Conservation (phyloP, 192 early-diverging fungal genomes). For the Umbelopsis isabellina region DNA sequence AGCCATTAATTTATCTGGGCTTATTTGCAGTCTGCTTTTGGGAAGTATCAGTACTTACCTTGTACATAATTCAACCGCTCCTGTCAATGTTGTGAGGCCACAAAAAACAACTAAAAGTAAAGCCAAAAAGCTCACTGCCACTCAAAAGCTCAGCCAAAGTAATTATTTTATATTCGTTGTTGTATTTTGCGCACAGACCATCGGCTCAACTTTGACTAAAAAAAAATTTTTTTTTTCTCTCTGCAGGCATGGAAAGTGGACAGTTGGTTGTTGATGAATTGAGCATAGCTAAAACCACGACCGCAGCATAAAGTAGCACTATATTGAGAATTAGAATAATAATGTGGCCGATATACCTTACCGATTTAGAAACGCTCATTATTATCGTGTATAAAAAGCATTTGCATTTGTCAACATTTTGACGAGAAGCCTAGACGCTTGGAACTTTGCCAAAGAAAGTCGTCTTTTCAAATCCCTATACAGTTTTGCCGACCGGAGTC, state of each 20-base stretch:
- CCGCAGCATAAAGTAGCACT: background rate
- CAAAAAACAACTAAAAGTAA: constrained; percentile 50
- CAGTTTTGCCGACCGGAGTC: no score
- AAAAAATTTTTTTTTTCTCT: no score
- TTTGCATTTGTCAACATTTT: no score
- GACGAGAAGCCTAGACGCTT: no score
- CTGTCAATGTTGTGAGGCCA: constrained; percentile 51
- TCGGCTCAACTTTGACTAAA: no score
- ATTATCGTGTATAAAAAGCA: no score
- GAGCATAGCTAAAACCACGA: background rate
- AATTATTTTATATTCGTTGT: constrained; percentile 11
- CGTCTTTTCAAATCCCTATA: no score
- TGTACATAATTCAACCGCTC: constrained; percentile 56
- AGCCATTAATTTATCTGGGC: background rate
- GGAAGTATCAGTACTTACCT: constrained; percentile 58
- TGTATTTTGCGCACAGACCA: constrained; percentile 8
- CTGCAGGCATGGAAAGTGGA: background rate
- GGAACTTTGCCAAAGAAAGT: no score
- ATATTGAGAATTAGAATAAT: no score
- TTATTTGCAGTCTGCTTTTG: constrained; percentile 41
- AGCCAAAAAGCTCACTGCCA: constrained; percentile 16
- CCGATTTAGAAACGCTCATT: no score
- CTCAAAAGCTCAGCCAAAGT: constrained; percentile 35
- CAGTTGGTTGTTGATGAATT: constrained; percentile 9
- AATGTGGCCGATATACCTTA: no score